Evolutionary conservation across 768 basidiomycete genomes (phyloP), one percentile per base, ranked within the genome.

Genomic region (Pleurotus cornucopiae): DNA sequence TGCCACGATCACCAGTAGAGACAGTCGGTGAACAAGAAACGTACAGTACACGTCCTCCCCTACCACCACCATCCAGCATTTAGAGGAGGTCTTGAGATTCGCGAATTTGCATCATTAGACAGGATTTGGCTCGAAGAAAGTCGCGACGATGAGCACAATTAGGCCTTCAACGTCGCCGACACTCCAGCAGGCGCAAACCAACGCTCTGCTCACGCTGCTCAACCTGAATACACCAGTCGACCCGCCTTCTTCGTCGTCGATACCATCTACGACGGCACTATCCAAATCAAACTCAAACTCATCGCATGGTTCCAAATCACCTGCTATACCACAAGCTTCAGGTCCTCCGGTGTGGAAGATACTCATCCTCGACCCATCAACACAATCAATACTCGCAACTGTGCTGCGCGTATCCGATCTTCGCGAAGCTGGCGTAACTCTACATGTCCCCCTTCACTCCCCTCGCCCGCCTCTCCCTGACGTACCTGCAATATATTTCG

Each of bases 401-500:
- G 89, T 94, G 16, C 73, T 99, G 61, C 85, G 95, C 54, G 97
- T 99, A 5, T 95, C 98, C 70, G 97, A 98, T 73, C 78, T 99
- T 59, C 82, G 97, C 55, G 96, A 98, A 65, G 91, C 92, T 48
- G 97, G 97, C 30, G 94, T 99, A 41, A 99, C 97, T 6, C 78
- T 99, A 57, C 97, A 99, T 74, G 94, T 98, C 95, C 98, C 76
- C 76, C 73, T 98, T 4, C 94, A 98, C 67, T 86, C 94, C 0
- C 73, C 83, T 37, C 82, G 97, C 56, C 97, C 97, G 23, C 82
- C 94, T 4, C 75, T 99, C 40, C 83, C 91, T 9, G 97, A 99
- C 68, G 97, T 99, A 1, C 97, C 97, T 14, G 94, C 97, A 1
- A 82, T 98, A 26, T 99, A 99, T 75, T 97, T 99, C 67, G 89